A percentile compares a stretch with the other conserved stretches of the same genome.
Evolutionary conservation across 305 asterid species (phyloP).

Genomic region (Withania somnifera): DNA sequence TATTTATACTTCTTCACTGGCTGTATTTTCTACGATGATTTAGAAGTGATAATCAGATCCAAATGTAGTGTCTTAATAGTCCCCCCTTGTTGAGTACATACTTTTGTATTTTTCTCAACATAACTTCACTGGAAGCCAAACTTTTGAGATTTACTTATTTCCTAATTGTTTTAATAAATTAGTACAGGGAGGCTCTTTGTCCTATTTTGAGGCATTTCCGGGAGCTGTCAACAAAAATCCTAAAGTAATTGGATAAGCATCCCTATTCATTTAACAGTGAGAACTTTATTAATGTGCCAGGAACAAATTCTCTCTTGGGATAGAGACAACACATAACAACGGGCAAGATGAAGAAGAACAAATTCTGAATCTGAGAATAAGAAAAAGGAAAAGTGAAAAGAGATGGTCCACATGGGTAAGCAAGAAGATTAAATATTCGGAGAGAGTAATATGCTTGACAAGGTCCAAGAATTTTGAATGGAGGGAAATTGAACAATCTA

Average conservation of each 20-base stretch:
- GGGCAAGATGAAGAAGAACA: neutral
- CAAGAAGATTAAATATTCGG: neutral
- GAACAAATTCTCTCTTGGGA: neutral
- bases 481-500: slow-evolving; percentile 15
- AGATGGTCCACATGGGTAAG: neutral
- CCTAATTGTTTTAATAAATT: neutral
- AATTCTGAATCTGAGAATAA: neutral
- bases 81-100: too few relatives aligned
- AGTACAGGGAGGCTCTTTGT: neutral
- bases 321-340: neutral
- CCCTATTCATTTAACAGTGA: neutral
- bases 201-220: neutral
- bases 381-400: neutral
- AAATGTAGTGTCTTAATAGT: neutral
- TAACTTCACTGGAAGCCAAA: neutral
- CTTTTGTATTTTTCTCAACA: too few relatives aligned
- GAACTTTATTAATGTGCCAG: neutral
- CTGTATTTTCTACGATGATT: neutral
- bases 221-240: neutral
- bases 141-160: neutral
- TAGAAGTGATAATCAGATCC: neutral
- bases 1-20: neutral
- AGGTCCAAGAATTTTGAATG: slow-evolving; percentile 25
- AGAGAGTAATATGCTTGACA: slow-evolving; percentile 5
- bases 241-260: neutral